These are phyloP conservation scores for Cenchrus purpureus DNA, from an alignment of 176 grass and related monocot genomes.

Conservation along the genomic window DNA sequence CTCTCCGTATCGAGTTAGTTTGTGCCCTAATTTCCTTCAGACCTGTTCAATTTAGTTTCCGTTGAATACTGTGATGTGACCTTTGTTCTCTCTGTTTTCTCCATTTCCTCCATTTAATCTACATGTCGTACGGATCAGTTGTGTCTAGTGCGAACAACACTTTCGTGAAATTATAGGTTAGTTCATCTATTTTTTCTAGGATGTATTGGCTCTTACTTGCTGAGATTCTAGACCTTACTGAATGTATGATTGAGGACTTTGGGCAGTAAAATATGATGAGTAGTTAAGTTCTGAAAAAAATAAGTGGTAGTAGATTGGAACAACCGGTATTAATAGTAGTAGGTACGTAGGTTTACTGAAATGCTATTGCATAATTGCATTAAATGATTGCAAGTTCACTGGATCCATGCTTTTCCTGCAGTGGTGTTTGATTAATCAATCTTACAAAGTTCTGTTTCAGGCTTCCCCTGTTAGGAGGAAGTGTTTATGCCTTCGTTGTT, in stretches of 20 bases:
- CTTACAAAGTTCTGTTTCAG: not conserved
- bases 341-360: conserved; percentile 16
- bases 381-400: not conserved
- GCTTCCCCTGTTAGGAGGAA: not conserved
- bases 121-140: not conserved
- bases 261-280: not conserved
- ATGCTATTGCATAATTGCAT: not conserved
- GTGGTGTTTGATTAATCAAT: conserved; percentile 15
- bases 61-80: not conserved
- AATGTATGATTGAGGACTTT: not conserved
- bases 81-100: not conserved
- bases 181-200: not conserved
- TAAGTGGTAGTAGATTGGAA: not conserved
- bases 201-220: not conserved
- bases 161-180: not conserved
- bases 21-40: not conserved
- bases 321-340: not conserved
- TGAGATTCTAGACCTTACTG: conserved; percentile 3
- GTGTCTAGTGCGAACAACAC: not conserved
- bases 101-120: not conserved
- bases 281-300: conserved; percentile 11
- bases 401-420: not conserved
- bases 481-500: not conserved
- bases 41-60: not conserved
- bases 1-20: not conserved